Evolutionary conservation across 2,329 filamentous ascomycete species (phyloP), one percentile per base, ranked within the genome.

Genomic region (Aspergillus bombycis): DNA sequence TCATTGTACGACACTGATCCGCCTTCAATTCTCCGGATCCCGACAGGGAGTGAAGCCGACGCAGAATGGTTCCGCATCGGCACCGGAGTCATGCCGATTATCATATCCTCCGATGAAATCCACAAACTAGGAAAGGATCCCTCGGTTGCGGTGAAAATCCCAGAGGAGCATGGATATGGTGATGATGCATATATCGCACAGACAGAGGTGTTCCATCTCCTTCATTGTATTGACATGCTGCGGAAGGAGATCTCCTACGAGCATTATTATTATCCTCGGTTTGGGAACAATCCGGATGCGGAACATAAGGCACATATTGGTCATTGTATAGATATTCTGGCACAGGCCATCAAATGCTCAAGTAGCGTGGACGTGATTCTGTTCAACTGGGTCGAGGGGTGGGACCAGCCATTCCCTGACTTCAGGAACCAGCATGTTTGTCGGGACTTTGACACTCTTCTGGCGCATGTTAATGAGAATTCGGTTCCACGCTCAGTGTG

Each of bases 391-490:
- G 60, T 57, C 9, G 60, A 52, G 4, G 60, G 53, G 5, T 41
- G 41, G 41, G 53, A 41, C 7, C 30, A 50, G 5, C 53, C 60
- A 1, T 61, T 57, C n/a, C 60, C 60, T 8, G 60, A 61, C 11
- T 61, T 61, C 23, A 30, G 8, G 0, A 57, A 50, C 21, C 19
- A 61, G 53, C 60, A 61, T 57, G 12, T 57, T 5, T 61, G 60
- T 45, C 60, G 60, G 21, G 60, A 61, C 23, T 61, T 53, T 52
- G 60, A 61, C 32, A 21, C 60, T 21, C 21, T 61, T 30, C 23
- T 61, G 45, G 21, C n/a, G 7, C 34, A 57, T 43, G 53, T 57
- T 0, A 57, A 57, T 52, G 52, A 61, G 60, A 61, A 61, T 19
- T 56, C 50, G 11, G 26, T 61, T 3, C 43, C 59, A 16, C 34